These are phyloP conservation scores for Eutrema japonicum DNA, from an alignment of 345 rosid species.

Conservation along the genomic window DNA sequence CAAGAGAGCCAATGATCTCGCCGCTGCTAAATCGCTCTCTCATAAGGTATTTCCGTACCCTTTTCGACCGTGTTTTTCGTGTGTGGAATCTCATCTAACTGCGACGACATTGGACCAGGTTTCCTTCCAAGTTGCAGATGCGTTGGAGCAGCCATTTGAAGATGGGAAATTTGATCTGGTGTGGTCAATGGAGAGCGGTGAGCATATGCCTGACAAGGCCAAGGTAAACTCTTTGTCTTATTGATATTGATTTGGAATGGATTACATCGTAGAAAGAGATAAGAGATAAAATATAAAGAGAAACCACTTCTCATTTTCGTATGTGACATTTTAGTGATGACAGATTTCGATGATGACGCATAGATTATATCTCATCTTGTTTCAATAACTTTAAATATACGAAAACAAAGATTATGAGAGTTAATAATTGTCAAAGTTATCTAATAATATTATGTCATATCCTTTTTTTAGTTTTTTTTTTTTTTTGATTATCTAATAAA, in stretches of 20 bases:
- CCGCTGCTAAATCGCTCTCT: slow-evolving; percentile 66
- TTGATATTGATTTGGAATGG: too few relatives aligned
- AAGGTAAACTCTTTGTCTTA: slow-evolving; percentile 50
- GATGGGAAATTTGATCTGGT: slow-evolving; percentile 79
- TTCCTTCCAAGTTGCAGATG: slow-evolving; percentile 88
- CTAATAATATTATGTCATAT: too few relatives aligned
- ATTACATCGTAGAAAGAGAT: too few relatives aligned
- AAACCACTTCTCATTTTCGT: too few relatives aligned
- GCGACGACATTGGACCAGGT: slow-evolving; percentile 48
- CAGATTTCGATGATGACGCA: too few relatives aligned
- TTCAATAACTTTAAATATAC: too few relatives aligned
- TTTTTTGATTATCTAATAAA: too few relatives aligned
- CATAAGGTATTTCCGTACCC: slow-evolving; percentile 45
- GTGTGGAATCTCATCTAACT: slow-evolving; percentile 10
- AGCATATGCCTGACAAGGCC: slow-evolving; percentile 88
- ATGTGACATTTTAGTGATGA: too few relatives aligned
- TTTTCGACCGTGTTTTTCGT: neutral
- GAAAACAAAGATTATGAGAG: neutral
- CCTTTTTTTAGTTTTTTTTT: too few relatives aligned
- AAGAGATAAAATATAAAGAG: too few relatives aligned
- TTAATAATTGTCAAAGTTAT: neutral
- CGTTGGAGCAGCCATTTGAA: slow-evolving; percentile 87
- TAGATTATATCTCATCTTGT: too few relatives aligned
- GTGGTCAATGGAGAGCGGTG: slow-evolving; percentile 99
- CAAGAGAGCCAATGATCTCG: slow-evolving; percentile 73